Base-by-base conservation (phyloP, 2,329 filamentous ascomycete genomes). In the Penicillium sp. region DNA sequence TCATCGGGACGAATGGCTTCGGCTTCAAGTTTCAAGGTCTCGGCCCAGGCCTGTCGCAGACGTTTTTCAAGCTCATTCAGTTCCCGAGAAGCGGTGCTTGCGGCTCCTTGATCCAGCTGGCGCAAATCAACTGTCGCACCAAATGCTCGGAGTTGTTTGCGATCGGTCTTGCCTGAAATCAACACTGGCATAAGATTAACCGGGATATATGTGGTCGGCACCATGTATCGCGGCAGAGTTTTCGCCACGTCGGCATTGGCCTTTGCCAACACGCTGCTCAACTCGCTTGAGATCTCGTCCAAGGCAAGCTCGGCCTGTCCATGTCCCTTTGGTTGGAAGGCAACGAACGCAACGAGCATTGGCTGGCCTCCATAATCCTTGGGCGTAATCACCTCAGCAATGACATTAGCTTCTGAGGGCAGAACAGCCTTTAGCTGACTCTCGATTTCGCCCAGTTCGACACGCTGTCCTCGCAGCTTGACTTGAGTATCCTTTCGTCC, bases 301-400 rank as follows among this genome's bases (percentile, higher is more conserved):
- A 59, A 57, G 13, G 41, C 43, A 16, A 69, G 44, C 29, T 64
- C 68, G 0, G 53, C 51, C n/a, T 57, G 47, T 10, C 62, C 63
- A 16, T 61, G 52, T 11, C 59, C 60, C 38, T 64, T 67, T 3
- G 70, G 64, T 23, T 70, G 65, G 2, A 60, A 58, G 5, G 70
- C 64, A 46, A 73, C 55, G 33, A 74, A 73, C 16, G 69, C 70
- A 0, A 73, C 69, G 21, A 73, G 58, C 1, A 65, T 71, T 3
- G 67, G 55, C 43, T 73, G 70, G 2, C 66, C 62, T 0, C 68
- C 65, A 13, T 65, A 59, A 7, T 62, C 65, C n/a, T 66, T 63
- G 3, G 71, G 68, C 2, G 59, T 60, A 62, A 83, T 78, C 13
- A 83, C 79, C 61, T 83, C 81, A 2, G 75, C 78, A 27, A 81